Conservation (phyloP, 495 filamentous ascomycete genomes). For the Neurospora pannonica region DNA sequence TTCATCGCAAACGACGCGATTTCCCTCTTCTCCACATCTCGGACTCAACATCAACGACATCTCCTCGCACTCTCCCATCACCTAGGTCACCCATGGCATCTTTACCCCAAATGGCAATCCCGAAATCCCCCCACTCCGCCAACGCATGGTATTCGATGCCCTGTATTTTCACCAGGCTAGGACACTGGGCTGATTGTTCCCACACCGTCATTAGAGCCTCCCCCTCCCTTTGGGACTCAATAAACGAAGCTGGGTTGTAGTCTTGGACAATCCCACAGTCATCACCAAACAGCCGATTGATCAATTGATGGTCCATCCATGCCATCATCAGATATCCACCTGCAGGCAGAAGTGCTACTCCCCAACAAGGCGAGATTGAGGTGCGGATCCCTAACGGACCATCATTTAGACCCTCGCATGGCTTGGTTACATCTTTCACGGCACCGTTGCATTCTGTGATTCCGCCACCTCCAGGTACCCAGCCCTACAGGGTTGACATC, state of each 20-base stretch:
- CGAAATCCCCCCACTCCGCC: neutral
- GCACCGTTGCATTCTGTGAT: neutral
- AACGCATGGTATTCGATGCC: neutral
- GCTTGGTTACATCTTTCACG: neutral
- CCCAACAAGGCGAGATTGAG: neutral
- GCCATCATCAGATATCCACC: neutral
- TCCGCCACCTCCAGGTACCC: neutral
- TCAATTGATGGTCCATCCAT: neutral
- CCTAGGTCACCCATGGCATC: neutral
- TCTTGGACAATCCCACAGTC: neutral
- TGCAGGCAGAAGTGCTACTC: neutral
- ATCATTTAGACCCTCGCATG: neutral
- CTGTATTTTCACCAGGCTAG: neutral
- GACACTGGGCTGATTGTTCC: neutral
- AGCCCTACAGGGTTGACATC: neutral
- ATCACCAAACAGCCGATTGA: neutral
- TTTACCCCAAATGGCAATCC: neutral
- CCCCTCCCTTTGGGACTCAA: neutral
- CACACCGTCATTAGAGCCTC: neutral
- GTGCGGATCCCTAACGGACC: neutral
- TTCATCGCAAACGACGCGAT: neutral
- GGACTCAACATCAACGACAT: neutral
- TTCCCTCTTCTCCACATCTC: neutral
- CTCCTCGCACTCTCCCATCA: neutral
- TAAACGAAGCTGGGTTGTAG: neutral